A percentile compares a stretch with the other conserved stretches of the same genome.
Evolutionary conservation across 345 rosid genomes (phyloP).

Genomic region (Punica granatum): DNA sequence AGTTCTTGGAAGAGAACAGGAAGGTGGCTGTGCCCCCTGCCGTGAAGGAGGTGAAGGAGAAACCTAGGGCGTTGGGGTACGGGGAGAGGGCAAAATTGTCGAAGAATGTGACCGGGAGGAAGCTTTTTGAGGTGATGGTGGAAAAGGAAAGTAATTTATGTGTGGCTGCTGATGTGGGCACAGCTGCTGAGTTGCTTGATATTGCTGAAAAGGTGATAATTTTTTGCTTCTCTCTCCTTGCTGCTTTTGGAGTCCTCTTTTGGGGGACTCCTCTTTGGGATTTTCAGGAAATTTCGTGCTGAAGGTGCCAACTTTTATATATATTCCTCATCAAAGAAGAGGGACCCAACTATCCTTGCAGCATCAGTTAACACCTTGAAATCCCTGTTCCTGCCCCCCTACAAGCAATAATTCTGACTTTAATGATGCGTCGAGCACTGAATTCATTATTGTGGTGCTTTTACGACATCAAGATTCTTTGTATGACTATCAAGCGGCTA

Average conservation of each 20-base stretch:
- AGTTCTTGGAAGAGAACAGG: slow-evolving; percentile 69
- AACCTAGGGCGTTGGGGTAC: slow-evolving; percentile 40
- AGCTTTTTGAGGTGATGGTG: slow-evolving; percentile 72
- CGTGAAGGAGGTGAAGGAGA: slow-evolving; percentile 29
- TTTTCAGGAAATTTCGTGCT: not conserved
- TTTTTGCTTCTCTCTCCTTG: not conserved
- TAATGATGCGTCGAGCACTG: not conserved
- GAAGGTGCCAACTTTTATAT: not conserved
- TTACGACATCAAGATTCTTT: not conserved
- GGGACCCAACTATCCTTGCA: not conserved
- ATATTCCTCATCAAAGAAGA: not conserved
- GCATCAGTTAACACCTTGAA: not conserved
- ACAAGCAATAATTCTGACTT: not conserved
- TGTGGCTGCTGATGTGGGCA: slow-evolving; percentile 92
- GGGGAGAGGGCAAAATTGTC: slow-evolving; percentile 59
- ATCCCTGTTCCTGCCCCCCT: not conserved
- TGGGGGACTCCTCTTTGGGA: not conserved
- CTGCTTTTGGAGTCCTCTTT: not conserved
- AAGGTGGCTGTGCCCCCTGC: slow-evolving; percentile 62
- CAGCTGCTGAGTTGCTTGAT: slow-evolving; percentile 79
- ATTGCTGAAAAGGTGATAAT: slow-evolving; percentile 70
- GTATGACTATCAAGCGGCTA: not conserved
- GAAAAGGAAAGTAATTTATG: slow-evolving; percentile 86
- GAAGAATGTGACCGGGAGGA: slow-evolving; percentile 73
- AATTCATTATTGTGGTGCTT: not conserved